Evolutionary conservation across 495 filamentous ascomycete species (phyloP).

Genomic region (Podospora anserina): DNA sequence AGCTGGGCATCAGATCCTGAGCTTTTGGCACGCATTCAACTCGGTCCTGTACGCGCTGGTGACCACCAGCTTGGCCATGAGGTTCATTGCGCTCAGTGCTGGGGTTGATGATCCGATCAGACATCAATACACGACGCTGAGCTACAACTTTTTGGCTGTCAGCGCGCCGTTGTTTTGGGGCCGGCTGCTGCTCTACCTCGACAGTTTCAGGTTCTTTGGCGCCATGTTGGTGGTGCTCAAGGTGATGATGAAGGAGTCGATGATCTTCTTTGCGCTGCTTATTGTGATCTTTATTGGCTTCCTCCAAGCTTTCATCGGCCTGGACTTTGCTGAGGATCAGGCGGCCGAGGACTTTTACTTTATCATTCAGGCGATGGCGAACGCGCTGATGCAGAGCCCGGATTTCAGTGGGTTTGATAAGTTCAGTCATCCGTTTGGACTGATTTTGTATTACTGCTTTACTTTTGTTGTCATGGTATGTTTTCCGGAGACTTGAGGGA

Average conservation of each 20-base stretch:
- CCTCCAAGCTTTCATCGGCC: constrained; percentile 89
- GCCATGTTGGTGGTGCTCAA: constrained; percentile 96
- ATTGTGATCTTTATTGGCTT: constrained; percentile 84
- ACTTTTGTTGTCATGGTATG: constrained; percentile 91
- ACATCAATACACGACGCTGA: constrained; percentile 68
- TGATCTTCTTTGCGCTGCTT: constrained; percentile 97
- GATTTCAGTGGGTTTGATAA: constrained; percentile 87
- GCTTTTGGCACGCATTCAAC: constrained; percentile 97
- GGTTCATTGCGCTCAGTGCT: constrained; percentile 73
- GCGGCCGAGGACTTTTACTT: constrained; percentile 57
- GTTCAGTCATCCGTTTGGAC: constrained; percentile 71
- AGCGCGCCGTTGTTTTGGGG: constrained; percentile 96
- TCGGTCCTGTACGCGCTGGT: constrained; percentile 73
- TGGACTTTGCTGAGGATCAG: constrained; percentile 76
- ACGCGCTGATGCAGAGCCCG: constrained; percentile 82
- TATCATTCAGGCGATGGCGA: constrained; percentile 87
- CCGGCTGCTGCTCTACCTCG: constrained; percentile 86
- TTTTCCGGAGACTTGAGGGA: constrained; percentile 16
- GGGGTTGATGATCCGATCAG: constrained; percentile 49
- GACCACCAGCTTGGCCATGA: constrained; percentile 67
- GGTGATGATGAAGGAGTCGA: constrained; percentile 98
- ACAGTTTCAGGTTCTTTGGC: constrained; percentile 93
- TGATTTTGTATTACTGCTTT: constrained; percentile 91
- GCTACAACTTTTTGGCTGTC: constrained; percentile 91
- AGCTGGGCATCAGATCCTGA: constrained; percentile 79